These are phyloP conservation scores for Tricholoma sp. DNA, from an alignment of 768 basidiomycete species.

Conservation along the genomic window DNA sequence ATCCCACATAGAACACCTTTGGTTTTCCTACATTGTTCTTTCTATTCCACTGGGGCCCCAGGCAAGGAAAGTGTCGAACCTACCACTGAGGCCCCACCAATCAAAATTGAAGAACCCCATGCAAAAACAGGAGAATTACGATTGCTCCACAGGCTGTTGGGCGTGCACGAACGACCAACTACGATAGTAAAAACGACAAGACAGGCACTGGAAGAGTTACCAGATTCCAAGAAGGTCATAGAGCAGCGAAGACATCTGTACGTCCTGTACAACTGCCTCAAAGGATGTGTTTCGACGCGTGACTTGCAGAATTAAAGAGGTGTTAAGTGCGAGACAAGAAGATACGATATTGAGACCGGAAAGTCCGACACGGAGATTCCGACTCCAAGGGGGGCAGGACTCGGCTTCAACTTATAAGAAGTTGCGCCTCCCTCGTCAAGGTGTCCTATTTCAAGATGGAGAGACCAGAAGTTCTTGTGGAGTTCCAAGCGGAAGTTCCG, in stretches of 20 bases:
- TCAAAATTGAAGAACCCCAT: constrained; percentile 13
- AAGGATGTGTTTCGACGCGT: not conserved
- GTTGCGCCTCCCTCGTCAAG: no score
- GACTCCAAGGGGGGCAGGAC: no score
- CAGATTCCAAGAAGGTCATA: constrained; percentile 64
- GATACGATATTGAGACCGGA: no score
- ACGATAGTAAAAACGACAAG: no score
- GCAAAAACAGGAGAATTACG: constrained; percentile 21
- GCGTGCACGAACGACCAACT: constrained; percentile 65
- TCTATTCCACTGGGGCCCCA: constrained; percentile 10
- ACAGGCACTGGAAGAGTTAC: no score
- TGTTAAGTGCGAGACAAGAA: no score
- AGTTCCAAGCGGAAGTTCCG: no score
- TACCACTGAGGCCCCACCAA: not conserved
- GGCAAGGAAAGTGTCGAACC: not conserved
- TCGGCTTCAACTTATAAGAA: no score
- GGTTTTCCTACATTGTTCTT: constrained; percentile 7
- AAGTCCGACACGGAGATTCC: no score
- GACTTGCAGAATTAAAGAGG: no score
- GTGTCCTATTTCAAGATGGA: no score
- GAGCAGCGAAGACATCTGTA: constrained; percentile 65
- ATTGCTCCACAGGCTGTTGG: constrained; percentile 62
- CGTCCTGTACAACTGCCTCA: constrained; percentile 13
- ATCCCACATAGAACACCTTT: constrained; percentile 6
- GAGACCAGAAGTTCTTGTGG: no score